Evolutionary conservation across 2,329 filamentous ascomycete genomes (phyloP), one percentile per base, ranked within the genome.

Genomic region (Mollisiaceae sp.): DNA sequence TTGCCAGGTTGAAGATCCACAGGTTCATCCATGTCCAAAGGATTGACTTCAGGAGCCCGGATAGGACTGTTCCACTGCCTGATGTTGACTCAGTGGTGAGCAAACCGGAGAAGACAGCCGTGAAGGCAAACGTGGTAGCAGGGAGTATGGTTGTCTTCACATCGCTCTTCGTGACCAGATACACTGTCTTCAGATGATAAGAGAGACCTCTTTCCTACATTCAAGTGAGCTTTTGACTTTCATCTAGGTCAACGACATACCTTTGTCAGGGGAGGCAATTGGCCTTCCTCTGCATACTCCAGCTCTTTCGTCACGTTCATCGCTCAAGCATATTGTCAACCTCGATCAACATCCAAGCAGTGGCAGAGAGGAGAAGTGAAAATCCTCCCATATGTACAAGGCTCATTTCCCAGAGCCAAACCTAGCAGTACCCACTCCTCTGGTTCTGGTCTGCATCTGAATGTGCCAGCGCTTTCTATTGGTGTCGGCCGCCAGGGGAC

Each of bases 1-100:
- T 77, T 11, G 71, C 62, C 18, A 77, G 60, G 52, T 74, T 70
- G 70, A 77, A 77, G 43, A 74, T 50, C 36, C 77, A 67, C 24
- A 75, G 65, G 61, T 71, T 76, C 56, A 70, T 66, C 72, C 71
- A 76, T 6, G 27, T 32, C 27, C 27, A 32, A 32, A 32, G 3
- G 27, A 32, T 32, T 32, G 27, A 32, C 27, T 32, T 32, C 27
- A 32, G 27, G 27, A 32, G 27, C 27, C 27, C 27, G 27, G 27
- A 32, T 6, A 32, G 27, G 3, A 32, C 27, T 3, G 27, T 32
- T 32, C 27, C 27, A 32, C 27, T 32, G 27, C 27, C 27, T 32
- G 27, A 32, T 32, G 27, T 32, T 32, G 27, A 32, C 27, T 32
- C 27, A 32, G 27, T 32, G 27, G 27, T 32, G 27, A 32, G 27